Evolutionary conservation across 129 eudicot species (phyloP), one percentile per base, ranked within the genome.

Genomic region (Mikania micrantha): DNA sequence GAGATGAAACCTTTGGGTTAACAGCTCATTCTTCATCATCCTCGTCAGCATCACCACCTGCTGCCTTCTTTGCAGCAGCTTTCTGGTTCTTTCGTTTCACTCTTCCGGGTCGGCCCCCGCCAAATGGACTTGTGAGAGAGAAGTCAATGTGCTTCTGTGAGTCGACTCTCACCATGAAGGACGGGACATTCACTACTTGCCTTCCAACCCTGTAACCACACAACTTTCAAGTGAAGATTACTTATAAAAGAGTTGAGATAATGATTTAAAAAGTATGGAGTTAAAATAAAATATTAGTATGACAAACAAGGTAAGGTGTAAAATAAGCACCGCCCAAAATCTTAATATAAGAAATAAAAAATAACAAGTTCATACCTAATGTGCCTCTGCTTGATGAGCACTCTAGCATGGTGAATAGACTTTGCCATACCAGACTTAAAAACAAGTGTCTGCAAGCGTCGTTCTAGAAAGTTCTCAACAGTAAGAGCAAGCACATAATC

Each of bases 371-470:
- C 0, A 54, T 76, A 88, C 96, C 91, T 88, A 80, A 88, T 88
- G 70, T 88, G 96, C 83, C 91, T 88, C 75, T 88, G 91, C 85
- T 86, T 85, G 73, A 85, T 88, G 39, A 88, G 96, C 27, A 88
- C 91, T 64, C 91, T 78, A 9, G 96, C 96, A 74, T 88, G 91
- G 66, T 88, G 96, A 19, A 88, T 88, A 4, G 96, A 88, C 83
- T 88, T 88, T 1, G 95, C 95, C 95, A 88, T 88, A 7, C 95
- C 95, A 4, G 91, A 75, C 76, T 88, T 88, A 53, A 88, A 88
- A 48, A 88, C 96, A 15, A 69, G 83, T 38, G 96, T 88, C 73
- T 88, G 96, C 1, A 88, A 79, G 12, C 88, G 91, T 1, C 91
- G 88, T 53, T 88, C 96, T 2, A 88, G 88, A 69, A 88, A 88